Conservation (phyloP, 306 rosid species). For the Pyrus pyrifolia region DNA sequence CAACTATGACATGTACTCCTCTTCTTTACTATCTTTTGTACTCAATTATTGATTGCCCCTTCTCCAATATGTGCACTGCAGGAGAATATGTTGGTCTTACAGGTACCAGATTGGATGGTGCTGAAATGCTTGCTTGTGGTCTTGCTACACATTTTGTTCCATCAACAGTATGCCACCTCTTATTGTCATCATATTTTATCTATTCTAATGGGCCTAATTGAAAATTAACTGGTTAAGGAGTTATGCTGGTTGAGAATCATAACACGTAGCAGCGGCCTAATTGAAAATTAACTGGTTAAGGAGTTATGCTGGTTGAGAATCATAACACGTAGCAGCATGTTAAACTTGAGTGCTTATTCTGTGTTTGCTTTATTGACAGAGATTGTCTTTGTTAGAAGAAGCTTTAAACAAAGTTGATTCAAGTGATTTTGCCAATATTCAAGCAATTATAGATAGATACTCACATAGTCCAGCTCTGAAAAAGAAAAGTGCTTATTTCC, state of each 20-base stretch:
- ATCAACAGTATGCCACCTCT: slow-evolving; percentile 47
- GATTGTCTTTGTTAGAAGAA: slow-evolving; percentile 62
- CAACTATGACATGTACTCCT: background rate
- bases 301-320: background rate
- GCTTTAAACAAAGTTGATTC: slow-evolving; percentile 48
- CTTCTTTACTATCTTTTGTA: background rate
- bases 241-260: background rate
- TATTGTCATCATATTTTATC: background rate
- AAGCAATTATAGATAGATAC: slow-evolving; percentile 49
- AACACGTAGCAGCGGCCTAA: background rate
- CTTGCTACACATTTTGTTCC: slow-evolving; percentile 95
- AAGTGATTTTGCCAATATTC: slow-evolving; percentile 43
- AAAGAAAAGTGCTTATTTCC: slow-evolving; percentile 49
- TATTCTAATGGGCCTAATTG: background rate
- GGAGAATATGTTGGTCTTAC: slow-evolving; percentile 95
- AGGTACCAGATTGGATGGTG: slow-evolving; percentile 87
- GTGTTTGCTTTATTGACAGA: slow-evolving; percentile 40
- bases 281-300: background rate
- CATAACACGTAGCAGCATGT: background rate
- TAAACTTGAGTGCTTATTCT: slow-evolving; percentile 2
- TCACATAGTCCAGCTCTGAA: slow-evolving; percentile 49
- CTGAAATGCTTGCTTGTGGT: slow-evolving; percentile 92
- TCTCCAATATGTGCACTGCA: slow-evolving; percentile 35
- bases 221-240: background rate
- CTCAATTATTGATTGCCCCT: slow-evolving; percentile 6